Conservation (phyloP, 1,139 yeast species). For the Lodderomyces parapsilosis region DNA sequence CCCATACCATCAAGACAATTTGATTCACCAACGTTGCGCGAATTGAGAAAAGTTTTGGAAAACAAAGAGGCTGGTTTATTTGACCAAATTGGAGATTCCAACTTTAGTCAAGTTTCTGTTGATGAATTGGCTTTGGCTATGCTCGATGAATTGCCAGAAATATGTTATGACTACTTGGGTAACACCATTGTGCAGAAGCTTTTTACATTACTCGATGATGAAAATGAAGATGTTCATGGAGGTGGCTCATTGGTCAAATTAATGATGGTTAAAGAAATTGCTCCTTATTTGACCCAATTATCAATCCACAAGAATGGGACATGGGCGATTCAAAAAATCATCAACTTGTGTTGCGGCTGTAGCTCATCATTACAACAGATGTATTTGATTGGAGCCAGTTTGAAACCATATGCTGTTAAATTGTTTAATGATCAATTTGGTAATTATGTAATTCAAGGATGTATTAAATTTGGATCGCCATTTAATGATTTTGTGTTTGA, state of each 20-base stretch:
- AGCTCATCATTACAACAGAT: constrained; percentile 68
- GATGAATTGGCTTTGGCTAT: constrained; percentile 84
- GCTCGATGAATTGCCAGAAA: constrained; percentile 86
- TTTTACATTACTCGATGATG: constrained; percentile 59
- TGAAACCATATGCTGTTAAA: constrained; percentile 81
- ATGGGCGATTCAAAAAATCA: constrained; percentile 98
- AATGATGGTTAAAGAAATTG: constrained; percentile 75
- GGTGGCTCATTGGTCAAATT: constrained; percentile 64
- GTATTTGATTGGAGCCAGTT: constrained; percentile 62
- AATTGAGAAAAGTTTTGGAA: constrained; percentile 56
- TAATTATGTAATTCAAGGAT: constrained; percentile 92
- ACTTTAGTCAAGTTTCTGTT: constrained; percentile 36
- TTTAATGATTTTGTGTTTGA: constrained; percentile 90
- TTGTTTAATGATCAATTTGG: constrained; percentile 95
- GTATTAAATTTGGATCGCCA: constrained; percentile 84
- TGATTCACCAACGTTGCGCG: constrained; percentile 80
- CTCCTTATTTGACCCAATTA: constrained; percentile 83
- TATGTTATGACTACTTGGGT: constrained; percentile 91
- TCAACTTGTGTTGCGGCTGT: constrained; percentile 68
- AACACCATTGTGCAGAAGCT: constrained; percentile 93
- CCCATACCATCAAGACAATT: constrained; percentile 64
- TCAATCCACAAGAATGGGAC: constrained; percentile 98
- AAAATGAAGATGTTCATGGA: background rate
- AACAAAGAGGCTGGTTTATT: constrained; percentile 28
- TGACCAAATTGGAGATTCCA: constrained; percentile 8